Percentiles rank a stretch among this genome's conserved stretches.
phyloP scores from a whole-genome alignment of 139 green algal genomes.

The Closterium sp. region DNA sequence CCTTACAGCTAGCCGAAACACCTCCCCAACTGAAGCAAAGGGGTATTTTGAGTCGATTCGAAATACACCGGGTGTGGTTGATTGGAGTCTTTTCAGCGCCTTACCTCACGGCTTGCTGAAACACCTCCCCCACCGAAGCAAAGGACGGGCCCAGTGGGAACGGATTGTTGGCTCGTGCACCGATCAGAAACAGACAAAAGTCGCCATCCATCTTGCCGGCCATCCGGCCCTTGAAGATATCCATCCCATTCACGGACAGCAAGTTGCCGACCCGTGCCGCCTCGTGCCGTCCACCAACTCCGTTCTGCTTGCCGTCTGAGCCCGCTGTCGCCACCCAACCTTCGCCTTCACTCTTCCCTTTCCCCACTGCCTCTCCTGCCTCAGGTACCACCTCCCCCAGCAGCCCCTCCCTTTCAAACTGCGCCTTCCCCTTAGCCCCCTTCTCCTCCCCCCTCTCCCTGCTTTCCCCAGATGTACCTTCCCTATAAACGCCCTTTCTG shows the following conservation, averaged over 20 bases:
- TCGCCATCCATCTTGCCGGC: not conserved
- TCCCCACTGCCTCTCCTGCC: not conserved
- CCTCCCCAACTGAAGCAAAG: too few species aligned
- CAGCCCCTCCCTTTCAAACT: too few species aligned
- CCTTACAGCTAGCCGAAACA: too few species aligned
- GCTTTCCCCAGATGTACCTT: not conserved
- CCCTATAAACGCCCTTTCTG: not conserved
- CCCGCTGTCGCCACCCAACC: too few species aligned
- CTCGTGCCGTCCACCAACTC: not conserved
- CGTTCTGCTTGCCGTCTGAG: not conserved
- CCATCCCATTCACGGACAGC: not conserved
- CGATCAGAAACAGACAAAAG: not conserved
- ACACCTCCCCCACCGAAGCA: not conserved
- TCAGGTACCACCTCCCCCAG: too few species aligned
- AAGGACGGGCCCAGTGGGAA: not conserved
- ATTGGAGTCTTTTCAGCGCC: too few species aligned
- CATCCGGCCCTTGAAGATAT: not conserved
- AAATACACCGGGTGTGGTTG: too few species aligned
- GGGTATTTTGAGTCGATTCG: too few species aligned
- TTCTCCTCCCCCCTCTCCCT: not conserved
- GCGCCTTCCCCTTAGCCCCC: too few species aligned
- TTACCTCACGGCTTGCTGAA: not conserved
- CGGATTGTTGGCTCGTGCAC: not conserved
- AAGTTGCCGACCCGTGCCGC: not conserved
- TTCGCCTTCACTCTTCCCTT: not conserved